Evolutionary conservation across 768 basidiomycete species (phyloP).

Genomic region (Ramaria sp.): DNA sequence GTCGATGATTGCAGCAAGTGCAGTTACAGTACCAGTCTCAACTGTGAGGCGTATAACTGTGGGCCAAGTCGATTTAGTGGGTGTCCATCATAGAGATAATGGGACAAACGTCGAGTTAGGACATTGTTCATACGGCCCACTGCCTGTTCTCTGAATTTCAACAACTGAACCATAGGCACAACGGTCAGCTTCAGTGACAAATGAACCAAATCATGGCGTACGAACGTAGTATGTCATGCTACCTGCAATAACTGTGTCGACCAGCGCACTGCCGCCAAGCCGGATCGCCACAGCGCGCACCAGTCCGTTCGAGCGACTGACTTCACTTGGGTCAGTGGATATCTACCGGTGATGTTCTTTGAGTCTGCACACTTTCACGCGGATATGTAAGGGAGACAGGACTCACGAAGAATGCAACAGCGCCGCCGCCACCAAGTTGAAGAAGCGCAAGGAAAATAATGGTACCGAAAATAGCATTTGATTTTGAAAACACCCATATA

Average conservation of each 20-base stretch:
- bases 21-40: neutral
- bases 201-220: neutral
- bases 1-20: neutral
- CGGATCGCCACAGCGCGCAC: neutral
- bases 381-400: neutral
- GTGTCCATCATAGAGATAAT: neutral
- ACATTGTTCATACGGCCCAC: neutral
- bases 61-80: neutral
- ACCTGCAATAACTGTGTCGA: neutral
- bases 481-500: conserved; percentile 11
- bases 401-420: conserved; percentile 11
- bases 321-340: neutral
- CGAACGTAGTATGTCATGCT: neutral
- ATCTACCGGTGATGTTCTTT: neutral
- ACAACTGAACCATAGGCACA: neutral
- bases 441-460: conserved; percentile 10
- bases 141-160: neutral
- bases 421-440: conserved; percentile 11
- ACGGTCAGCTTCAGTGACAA: neutral
- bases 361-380: neutral
- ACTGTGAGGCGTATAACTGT: neutral
- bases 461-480: neutral
- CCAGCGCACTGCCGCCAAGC: neutral
- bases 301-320: neutral
- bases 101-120: neutral